Conservation (phyloP, 257 asterid genomes). For the Hygrophila difformis region DNA sequence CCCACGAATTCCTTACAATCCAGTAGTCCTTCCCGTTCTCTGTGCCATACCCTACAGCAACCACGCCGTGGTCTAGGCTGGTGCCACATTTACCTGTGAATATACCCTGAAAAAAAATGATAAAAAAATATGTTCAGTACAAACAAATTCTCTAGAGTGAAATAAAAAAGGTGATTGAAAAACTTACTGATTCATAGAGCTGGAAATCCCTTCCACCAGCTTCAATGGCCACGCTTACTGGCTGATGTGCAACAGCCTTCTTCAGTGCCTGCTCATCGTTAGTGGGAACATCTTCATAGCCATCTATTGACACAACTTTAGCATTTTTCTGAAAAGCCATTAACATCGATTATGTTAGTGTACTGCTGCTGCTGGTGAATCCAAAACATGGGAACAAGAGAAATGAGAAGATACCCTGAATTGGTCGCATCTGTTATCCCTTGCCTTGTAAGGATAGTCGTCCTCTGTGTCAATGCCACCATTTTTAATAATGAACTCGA, state of each 20-base stretch:
- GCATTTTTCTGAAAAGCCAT: neutral
- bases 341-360: neutral
- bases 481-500: conserved; percentile 43
- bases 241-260: conserved; percentile 1
- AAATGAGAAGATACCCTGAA: conserved; percentile 28
- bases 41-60: conserved; percentile 40
- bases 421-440: conserved; percentile 36
- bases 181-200: conserved; percentile 1
- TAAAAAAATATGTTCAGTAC: neutral
- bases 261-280: neutral
- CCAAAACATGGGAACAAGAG: neutral
- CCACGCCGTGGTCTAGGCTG: conserved; percentile 45
- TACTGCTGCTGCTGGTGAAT: neutral
- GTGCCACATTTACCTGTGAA: conserved; percentile 44
- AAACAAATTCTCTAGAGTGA: neutral
- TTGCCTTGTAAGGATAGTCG: conserved; percentile 48
- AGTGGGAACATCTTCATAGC: neutral
- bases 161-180: neutral
- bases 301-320: conserved; percentile 1
- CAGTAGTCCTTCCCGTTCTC: conserved; percentile 43
- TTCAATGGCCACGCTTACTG: conserved; percentile 4
- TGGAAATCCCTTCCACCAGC: conserved; percentile 3
- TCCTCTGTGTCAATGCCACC: conserved; percentile 55
- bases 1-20: conserved; percentile 57
- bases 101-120: conserved; percentile 33